phyloP scores from a whole-genome alignment of 2,329 filamentous ascomycete genomes.

The Cercospora brassicicola region DNA sequence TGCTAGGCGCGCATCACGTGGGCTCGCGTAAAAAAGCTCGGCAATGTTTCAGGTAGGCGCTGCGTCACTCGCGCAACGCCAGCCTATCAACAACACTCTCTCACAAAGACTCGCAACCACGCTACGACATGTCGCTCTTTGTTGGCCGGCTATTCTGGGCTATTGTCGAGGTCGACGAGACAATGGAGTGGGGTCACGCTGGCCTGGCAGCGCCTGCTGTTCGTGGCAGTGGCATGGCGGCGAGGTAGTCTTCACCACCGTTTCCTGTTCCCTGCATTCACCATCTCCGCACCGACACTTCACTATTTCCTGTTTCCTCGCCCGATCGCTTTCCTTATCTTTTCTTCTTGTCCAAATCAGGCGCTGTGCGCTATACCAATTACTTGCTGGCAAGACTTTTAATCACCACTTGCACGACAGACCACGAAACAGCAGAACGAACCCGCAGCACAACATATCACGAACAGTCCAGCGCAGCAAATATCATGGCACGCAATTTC shows the following conservation, averaged over 20 bases:
- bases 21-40: background rate
- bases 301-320: constrained; percentile 4
- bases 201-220: background rate
- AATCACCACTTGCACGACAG: background rate
- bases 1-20: background rate
- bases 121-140: constrained; percentile 2
- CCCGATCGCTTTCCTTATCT: background rate
- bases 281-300: constrained; percentile 2
- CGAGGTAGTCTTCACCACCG: background rate
- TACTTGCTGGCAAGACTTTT: constrained; percentile 12
- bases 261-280: constrained; percentile 11
- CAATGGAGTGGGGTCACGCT: constrained; percentile 1
- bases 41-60: constrained; percentile 12
- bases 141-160: constrained; percentile 11
- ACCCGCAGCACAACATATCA: background rate
- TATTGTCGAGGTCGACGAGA: background rate
- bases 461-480: background rate
- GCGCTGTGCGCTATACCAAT: constrained; percentile 10
- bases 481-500: constrained; percentile 18
- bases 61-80: constrained; percentile 6
- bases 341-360: background rate
- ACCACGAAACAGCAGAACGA: background rate
- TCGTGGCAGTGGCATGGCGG: background rate
- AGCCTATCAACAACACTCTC: constrained; percentile 1
- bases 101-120: constrained; percentile 9